Percentiles rank a stretch among this genome's conserved stretches.
These are phyloP conservation scores for Botrytis fragariae DNA, from an alignment of 2,329 filamentous ascomycete genomes.

Conservation along the genomic window DNA sequence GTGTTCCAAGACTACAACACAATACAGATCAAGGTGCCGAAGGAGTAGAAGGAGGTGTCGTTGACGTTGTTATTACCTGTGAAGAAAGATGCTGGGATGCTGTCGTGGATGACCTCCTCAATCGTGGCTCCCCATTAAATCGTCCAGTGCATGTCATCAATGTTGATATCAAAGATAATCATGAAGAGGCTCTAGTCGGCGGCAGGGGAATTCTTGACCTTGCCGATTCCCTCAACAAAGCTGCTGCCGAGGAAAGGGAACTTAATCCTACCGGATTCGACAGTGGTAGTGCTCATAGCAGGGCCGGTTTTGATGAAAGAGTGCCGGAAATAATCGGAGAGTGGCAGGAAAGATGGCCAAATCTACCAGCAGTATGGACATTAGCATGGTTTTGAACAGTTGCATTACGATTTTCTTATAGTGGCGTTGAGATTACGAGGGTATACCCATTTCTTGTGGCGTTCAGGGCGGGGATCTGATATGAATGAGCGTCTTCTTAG, in stretches of 20 bases:
- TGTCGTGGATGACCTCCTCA: constrained; percentile 88
- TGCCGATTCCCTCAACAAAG: constrained; percentile 78
- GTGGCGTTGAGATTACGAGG: constrained; percentile 16
- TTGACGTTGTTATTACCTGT: constrained; percentile 94
- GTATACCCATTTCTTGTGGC: constrained; percentile 20
- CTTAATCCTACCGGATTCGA: constrained; percentile 64
- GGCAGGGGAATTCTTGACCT: constrained; percentile 90
- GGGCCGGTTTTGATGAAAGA: constrained; percentile 82
- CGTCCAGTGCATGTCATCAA: constrained; percentile 97
- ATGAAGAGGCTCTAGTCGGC: constrained; percentile 90
- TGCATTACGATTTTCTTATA: constrained; percentile 5
- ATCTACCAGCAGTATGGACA: constrained; percentile 89
- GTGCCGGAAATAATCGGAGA: constrained; percentile 88
- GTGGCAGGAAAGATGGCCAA: constrained; percentile 95
- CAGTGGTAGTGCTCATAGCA: constrained; percentile 61
- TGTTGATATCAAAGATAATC: constrained; percentile 96
- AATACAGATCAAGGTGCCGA: constrained; percentile 70
- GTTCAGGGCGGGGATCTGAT: background rate
- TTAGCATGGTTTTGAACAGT: constrained; percentile 78
- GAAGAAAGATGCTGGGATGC: constrained; percentile 98
- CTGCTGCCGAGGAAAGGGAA: constrained; percentile 73
- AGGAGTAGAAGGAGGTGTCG: constrained; percentile 83
- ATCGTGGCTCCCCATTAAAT: constrained; percentile 81
- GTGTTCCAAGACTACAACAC: constrained; percentile 76
- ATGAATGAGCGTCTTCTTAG: background rate